Evolutionary conservation across 306 rosid genomes (phyloP).

Genomic region (Lathyrus sativus): DNA sequence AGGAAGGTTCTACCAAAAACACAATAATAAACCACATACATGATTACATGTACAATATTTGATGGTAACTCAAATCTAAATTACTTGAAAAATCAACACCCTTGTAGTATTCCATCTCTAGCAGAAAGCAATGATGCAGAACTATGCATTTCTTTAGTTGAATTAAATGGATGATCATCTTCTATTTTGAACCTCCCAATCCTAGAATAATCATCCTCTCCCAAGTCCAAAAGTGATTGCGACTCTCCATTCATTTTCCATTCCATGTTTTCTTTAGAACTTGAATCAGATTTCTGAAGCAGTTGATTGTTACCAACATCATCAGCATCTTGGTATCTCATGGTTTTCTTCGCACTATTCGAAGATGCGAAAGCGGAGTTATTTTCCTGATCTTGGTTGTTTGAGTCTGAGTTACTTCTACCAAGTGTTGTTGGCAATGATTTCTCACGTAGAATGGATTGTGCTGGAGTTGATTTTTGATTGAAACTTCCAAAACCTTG

Average conservation of each 20-base stretch:
- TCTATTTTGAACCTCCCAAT: slow-evolving; percentile 41
- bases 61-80: slow-evolving; percentile 25
- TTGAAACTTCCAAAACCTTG: slow-evolving; percentile 88
- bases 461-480: slow-evolving; percentile 55
- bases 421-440: slow-evolving; percentile 46
- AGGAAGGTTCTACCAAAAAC: background rate
- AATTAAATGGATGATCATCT: slow-evolving; percentile 73
- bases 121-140: slow-evolving; percentile 57
- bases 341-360: slow-evolving; percentile 18
- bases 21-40: slow-evolving; percentile 3
- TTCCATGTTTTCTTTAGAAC: slow-evolving; percentile 63
- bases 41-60: slow-evolving; percentile 12
- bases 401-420: slow-evolving; percentile 51
- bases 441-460: slow-evolving; percentile 48
- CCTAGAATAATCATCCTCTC: slow-evolving; percentile 40
- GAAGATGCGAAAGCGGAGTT: background rate
- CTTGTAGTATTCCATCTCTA: slow-evolving; percentile 48
- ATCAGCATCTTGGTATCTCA: slow-evolving; percentile 4
- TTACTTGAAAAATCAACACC: slow-evolving; percentile 38
- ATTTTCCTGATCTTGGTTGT: slow-evolving; percentile 30
- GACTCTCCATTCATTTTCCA: slow-evolving; percentile 56
- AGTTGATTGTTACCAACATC: slow-evolving; percentile 34
- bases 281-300: slow-evolving; percentile 46
- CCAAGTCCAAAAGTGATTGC: slow-evolving; percentile 49
- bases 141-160: slow-evolving; percentile 42